Evolutionary conservation across 2,329 filamentous ascomycete genomes (phyloP), one percentile per base, ranked within the genome.

Genomic region (Aaosphaeria pasadenensis): DNA sequence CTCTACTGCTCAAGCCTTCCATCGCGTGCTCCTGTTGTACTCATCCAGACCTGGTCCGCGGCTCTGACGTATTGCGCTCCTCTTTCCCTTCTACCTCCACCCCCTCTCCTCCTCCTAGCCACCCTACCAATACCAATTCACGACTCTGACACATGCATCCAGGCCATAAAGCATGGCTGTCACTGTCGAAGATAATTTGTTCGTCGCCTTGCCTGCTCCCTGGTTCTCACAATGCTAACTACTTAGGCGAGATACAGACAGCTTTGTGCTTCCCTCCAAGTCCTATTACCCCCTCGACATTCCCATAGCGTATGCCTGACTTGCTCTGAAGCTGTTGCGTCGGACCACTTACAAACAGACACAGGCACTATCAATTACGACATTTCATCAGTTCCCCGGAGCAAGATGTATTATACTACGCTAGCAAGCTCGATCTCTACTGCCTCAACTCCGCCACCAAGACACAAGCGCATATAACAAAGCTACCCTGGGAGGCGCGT

Each of bases 371-470:
- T 85, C 89, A 94, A 73, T 79, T 99, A 41, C 89, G 92, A 47
- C 92, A 95, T 58, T 85, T 95, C 58, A 88, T 97, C 66, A 92
- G 89, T 69, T 87, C 86, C 29, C 85, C 89, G 56, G 83, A 88
- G 62, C 79, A 84, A 39, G 83, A 91, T 69, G 74, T 86, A 58
- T 79, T 97, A 56, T 96, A 95, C 76, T 95, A 95, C 62, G 91
- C 91, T 33, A 85, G 85, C 56, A 87, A 87, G 48, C 75, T 78
- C 60, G 84, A 90, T 52, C 62, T 79, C 56, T 78, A 70, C 64
- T 74, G 73, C 59, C 70, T 79, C 45, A 82, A 86, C 90, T 49
- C 81, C 73, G 50, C 85, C 81, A 57, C 83, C 77, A 67, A 87
- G 85, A 77, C 85, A 83, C 74, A 88, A 87, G 72, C 86, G 81